Percentiles rank a stretch among this genome's conserved stretches.
Conservation (phyloP, 1,139 yeast species). For the Yamadazyma atmosphaerica region DNA sequence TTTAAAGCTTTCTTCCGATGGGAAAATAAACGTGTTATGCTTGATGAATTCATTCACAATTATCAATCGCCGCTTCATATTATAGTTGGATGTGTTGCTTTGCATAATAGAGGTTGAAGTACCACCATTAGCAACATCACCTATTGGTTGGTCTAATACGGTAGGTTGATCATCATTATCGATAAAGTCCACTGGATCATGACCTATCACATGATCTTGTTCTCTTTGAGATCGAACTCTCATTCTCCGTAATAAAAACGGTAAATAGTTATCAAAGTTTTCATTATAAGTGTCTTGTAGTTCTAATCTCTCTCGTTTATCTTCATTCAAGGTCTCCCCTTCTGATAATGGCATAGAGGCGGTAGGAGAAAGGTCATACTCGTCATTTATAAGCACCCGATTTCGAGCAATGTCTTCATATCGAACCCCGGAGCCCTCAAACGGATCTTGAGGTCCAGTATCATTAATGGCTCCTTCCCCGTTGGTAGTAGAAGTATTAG, state of each 20-base stretch:
- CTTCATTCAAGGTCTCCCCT: constrained; percentile 24
- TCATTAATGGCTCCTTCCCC: neutral
- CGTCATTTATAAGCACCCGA: constrained; percentile 4
- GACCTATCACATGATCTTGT: constrained; percentile 7
- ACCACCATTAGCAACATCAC: constrained; percentile 6
- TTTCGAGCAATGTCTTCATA: neutral
- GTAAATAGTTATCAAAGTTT: constrained; percentile 40
- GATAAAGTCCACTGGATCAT: constrained; percentile 7
- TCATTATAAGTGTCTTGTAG: constrained; percentile 38
- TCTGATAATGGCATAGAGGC: constrained; percentile 24
- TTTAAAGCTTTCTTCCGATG: constrained; percentile 29
- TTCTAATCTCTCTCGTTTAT: constrained; percentile 24
- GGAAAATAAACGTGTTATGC: constrained; percentile 30
- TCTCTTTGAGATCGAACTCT: constrained; percentile 17
- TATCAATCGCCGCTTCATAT: constrained; percentile 29
- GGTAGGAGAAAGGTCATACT: constrained; percentile 12
- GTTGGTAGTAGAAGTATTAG: neutral
- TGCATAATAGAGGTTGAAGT: constrained; percentile 15
- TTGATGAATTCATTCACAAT: constrained; percentile 37
- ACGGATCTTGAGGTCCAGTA: neutral
- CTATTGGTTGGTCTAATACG: constrained; percentile 20
- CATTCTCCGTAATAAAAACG: constrained; percentile 33
- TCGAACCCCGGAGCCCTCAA: neutral
- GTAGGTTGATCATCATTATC: constrained; percentile 26
- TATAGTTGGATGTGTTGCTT: constrained; percentile 20